These are phyloP conservation scores for Clarireedia hainanense DNA, from an alignment of 2,329 filamentous ascomycete species.

Conservation along the genomic window DNA sequence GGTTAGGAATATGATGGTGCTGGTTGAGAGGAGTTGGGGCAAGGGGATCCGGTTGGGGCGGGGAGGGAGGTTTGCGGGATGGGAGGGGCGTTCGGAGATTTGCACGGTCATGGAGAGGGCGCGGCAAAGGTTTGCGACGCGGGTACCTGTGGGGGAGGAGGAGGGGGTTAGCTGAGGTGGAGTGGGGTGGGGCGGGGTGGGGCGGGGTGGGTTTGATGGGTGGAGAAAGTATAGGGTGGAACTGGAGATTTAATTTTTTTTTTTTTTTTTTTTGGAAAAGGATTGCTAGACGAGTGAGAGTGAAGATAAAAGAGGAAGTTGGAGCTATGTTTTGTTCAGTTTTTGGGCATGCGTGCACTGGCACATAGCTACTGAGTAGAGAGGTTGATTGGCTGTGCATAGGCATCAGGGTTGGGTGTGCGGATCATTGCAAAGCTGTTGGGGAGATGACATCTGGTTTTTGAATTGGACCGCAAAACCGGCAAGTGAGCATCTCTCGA, in stretches of 20 bases:
- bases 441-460: too few relatives aligned
- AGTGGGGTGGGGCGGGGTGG: too few relatives aligned
- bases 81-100: constrained; percentile 14
- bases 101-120: constrained; percentile 20
- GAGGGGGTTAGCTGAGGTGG: background rate
- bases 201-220: background rate
- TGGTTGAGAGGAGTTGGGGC: constrained; percentile 10
- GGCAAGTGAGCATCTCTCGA: too few relatives aligned
- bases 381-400: too few relatives aligned
- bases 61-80: background rate
- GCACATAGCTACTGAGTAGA: too few relatives aligned
- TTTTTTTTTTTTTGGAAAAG: background rate
- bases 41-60: constrained; percentile 17
- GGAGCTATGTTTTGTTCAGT: too few relatives aligned
- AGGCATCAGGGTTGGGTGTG: too few relatives aligned
- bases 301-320: too few relatives aligned
- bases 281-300: background rate
- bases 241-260: background rate
- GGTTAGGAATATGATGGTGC: constrained; percentile 20
- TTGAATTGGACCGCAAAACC: too few relatives aligned
- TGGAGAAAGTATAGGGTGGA: background rate
- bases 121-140: constrained; percentile 2
- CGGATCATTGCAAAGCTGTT: too few relatives aligned
- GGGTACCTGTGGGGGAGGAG: background rate
- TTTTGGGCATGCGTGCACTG: too few relatives aligned